Percentiles rank a stretch among this genome's conserved stretches.
Conservation (phyloP, 352 stramenopile genomes). For the Globisporangium viniferum region DNA sequence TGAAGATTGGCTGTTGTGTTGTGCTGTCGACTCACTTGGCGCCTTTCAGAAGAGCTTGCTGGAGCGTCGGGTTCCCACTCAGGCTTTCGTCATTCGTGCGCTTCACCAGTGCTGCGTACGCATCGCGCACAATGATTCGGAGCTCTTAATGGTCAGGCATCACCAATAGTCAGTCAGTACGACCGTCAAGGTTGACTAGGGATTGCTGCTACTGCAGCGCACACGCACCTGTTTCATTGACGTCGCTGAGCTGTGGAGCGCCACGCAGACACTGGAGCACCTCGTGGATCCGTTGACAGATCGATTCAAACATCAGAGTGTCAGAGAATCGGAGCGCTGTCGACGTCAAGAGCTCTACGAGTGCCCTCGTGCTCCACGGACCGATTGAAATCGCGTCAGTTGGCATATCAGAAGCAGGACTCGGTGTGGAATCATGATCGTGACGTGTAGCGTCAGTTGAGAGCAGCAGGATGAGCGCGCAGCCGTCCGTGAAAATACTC, state of each 20-base stretch:
- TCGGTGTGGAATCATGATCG: neutral
- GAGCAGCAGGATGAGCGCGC: conserved; percentile 23
- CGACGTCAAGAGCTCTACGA: conserved; percentile 9
- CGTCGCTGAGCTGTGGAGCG: conserved; percentile 6
- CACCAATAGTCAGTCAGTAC: neutral
- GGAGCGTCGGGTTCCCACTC: neutral
- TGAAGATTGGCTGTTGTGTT: neutral
- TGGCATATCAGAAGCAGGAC: neutral
- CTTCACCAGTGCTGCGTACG: neutral
- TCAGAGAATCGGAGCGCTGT: conserved; percentile 1
- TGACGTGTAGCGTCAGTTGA: neutral
- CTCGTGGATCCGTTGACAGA: neutral
- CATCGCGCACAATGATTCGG: neutral
- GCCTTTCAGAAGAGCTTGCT: neutral
- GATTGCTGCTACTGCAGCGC: too few relatives aligned
- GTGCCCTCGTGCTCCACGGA: conserved; percentile 7
- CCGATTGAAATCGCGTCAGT: neutral
- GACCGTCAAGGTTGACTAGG: too few relatives aligned
- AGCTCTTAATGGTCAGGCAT: conserved; percentile 1
- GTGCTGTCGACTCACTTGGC: neutral
- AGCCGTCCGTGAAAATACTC: conserved; percentile 21
- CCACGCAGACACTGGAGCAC: conserved; percentile 12
- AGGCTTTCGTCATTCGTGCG: neutral
- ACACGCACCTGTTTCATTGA: conserved; percentile 6
- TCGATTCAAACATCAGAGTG: neutral